Conservation (phyloP, 306 rosid genomes). For the Fragaria vesca region DNA sequence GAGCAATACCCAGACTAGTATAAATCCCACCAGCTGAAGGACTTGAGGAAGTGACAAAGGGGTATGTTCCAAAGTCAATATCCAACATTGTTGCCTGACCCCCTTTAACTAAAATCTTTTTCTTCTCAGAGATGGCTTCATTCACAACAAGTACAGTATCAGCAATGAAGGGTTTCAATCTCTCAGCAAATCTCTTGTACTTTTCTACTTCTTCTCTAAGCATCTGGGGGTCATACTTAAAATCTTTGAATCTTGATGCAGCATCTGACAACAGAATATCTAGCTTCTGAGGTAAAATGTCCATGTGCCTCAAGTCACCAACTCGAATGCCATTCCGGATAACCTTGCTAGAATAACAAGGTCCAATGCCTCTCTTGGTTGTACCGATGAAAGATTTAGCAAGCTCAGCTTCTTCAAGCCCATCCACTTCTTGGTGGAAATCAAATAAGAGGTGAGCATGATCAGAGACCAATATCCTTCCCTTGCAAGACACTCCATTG, state of each 20-base stretch:
- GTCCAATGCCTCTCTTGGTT: conserved; percentile 98
- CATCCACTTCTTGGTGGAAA: conserved; percentile 90
- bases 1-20: conserved; percentile 97
- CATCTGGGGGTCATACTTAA: conserved; percentile 66
- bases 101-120: conserved; percentile 92
- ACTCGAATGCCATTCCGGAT: conserved; percentile 91
- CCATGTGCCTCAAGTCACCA: conserved; percentile 83
- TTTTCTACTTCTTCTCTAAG: conserved; percentile 78
- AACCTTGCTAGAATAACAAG: conserved; percentile 89
- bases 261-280: conserved; percentile 76
- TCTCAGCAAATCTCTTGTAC: conserved; percentile 88
- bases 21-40: conserved; percentile 99
- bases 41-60: conserved; percentile 92
- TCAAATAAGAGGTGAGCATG: conserved; percentile 91
- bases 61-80: conserved; percentile 95
- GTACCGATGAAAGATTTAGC: conserved; percentile 95
- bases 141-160: conserved; percentile 81
- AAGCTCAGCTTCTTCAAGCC: conserved; percentile 86
- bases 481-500: conserved; percentile 80
- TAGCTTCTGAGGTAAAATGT: conserved; percentile 79
- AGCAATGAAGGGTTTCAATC: conserved; percentile 84
- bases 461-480: conserved; percentile 88
- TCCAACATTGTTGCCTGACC: conserved; percentile 98
- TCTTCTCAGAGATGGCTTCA: conserved; percentile 71
- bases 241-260: conserved; percentile 71